These are phyloP conservation scores for Aureobasidium lini DNA, from an alignment of 2,329 filamentous ascomycete species.

Conservation along the genomic window DNA sequence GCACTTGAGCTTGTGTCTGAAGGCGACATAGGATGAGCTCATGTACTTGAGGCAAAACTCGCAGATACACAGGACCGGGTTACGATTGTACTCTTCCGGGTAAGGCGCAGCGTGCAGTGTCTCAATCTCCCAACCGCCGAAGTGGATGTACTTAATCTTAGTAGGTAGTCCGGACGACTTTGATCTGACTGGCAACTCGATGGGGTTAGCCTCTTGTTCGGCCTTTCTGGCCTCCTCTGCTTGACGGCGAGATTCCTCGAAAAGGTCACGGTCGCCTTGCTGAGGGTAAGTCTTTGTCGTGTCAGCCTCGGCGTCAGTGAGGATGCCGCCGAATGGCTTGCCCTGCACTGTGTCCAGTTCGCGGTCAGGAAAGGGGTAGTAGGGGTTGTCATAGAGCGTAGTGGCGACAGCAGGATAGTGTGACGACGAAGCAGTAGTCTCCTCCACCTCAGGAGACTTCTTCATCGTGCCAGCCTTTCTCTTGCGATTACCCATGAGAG, in stretches of 20 bases:
- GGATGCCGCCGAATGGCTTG: conserved; percentile 91
- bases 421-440: conserved; percentile 30
- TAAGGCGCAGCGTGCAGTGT: conserved; percentile 99
- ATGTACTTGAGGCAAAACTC: conserved; percentile 99
- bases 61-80: conserved; percentile 95
- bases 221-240: conserved; percentile 88
- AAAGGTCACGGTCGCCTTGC: conserved; percentile 71
- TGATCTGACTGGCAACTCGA: conserved; percentile 29
- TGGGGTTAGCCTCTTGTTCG: conserved; percentile 54
- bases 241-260: conserved; percentile 82
- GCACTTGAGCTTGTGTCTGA: conserved; percentile 93
- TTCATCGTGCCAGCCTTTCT: conserved; percentile 30
- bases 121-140: conserved; percentile 95
- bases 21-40: conserved; percentile 97
- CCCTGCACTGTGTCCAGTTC: conserved; percentile 83
- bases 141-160: conserved; percentile 98
- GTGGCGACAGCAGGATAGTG: conserved; percentile 54
- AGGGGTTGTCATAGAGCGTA: conserved; percentile 64
- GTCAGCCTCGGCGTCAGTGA: conserved; percentile 82
- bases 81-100: conserved; percentile 95
- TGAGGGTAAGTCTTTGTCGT: conserved; percentile 81
- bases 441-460: conserved; percentile 23
- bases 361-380: conserved; percentile 82
- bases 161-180: conserved; percentile 82
- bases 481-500: conserved; percentile 17